phyloP scores from a whole-genome alignment of 164 flowering plant species.

The Annona cherimola region DNA sequence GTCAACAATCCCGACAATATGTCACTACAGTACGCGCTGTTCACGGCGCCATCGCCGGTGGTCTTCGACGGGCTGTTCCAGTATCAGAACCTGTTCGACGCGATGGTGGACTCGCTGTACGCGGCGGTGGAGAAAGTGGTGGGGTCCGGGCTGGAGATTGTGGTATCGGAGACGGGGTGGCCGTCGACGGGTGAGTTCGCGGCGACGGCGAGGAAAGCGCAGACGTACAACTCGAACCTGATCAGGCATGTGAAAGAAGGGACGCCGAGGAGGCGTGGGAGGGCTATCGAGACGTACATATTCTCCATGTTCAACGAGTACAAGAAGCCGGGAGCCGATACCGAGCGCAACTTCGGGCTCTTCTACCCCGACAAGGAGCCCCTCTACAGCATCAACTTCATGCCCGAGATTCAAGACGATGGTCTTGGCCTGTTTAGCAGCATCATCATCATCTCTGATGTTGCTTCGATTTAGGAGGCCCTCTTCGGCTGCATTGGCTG shows the following conservation, averaged over 20 bases:
- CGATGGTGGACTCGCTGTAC: slow-evolving; percentile 28
- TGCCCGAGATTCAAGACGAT: background rate
- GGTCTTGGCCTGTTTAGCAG: background rate
- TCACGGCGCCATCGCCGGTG: background rate
- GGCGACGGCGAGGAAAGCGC: slow-evolving; percentile 16
- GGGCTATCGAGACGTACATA: slow-evolving; percentile 8
- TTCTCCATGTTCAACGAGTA: slow-evolving; percentile 29
- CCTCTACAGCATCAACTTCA: slow-evolving; percentile 13
- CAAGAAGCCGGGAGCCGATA: slow-evolving; percentile 10
- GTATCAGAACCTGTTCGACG: slow-evolving; percentile 24
- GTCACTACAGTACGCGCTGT: slow-evolving; percentile 12
- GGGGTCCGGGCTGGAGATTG: slow-evolving; percentile 4
- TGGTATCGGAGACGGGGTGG: slow-evolving; percentile 31
- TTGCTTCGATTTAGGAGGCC: background rate
- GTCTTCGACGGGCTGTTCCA: slow-evolving; percentile 20
- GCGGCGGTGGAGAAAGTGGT: slow-evolving; percentile 24
- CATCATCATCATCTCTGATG: background rate
- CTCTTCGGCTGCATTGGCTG: too few species aligned
- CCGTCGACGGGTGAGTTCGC: slow-evolving; percentile 21
- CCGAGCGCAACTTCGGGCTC: slow-evolving; percentile 22
- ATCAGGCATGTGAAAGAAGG: background rate
- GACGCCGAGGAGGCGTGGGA: slow-evolving; percentile 25
- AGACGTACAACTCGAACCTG: slow-evolving; percentile 16
- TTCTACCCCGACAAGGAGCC: slow-evolving; percentile 19
- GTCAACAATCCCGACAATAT: slow-evolving; percentile 7